Conservation (phyloP, 140 eudicot genomes). For the Oenanthe javanica region DNA sequence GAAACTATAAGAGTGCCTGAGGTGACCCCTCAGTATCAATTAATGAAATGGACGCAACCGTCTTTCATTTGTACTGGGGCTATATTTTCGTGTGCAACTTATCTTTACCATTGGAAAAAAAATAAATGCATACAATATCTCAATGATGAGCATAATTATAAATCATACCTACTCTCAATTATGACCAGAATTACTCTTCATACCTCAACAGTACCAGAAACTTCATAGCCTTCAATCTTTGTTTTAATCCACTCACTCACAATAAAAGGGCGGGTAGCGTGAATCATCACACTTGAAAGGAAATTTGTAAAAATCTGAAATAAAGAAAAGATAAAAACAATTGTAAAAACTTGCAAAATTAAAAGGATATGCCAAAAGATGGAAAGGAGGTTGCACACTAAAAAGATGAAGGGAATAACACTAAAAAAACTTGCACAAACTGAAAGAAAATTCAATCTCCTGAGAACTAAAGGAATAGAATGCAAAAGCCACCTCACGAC, state of each 20-base stretch:
- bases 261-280: conserved; percentile 89
- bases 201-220: conserved; percentile 98
- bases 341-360: background rate
- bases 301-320: conserved; percentile 85
- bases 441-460: background rate
- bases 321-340: conserved; percentile 13
- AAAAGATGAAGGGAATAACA: background rate
- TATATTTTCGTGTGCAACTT: background rate
- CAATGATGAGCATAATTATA: background rate
- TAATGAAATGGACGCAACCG: background rate
- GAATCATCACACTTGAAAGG: conserved; percentile 92
- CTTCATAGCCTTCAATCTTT: conserved; percentile 94
- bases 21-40: background rate
- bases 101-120: background rate
- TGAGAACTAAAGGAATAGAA: background rate
- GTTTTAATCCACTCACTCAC: conserved; percentile 93
- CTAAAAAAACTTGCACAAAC: background rate
- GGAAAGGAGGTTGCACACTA: background rate
- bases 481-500: conserved; percentile 72
- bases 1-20: too few relatives aligned
- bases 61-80: background rate
- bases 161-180: background rate
- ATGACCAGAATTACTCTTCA: conserved; percentile 13
- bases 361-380: background rate
- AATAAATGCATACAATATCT: background rate